Evolutionary conservation across 2,329 filamentous ascomycete genomes (phyloP).

Genomic region (Phaeosphaeria sp.): DNA sequence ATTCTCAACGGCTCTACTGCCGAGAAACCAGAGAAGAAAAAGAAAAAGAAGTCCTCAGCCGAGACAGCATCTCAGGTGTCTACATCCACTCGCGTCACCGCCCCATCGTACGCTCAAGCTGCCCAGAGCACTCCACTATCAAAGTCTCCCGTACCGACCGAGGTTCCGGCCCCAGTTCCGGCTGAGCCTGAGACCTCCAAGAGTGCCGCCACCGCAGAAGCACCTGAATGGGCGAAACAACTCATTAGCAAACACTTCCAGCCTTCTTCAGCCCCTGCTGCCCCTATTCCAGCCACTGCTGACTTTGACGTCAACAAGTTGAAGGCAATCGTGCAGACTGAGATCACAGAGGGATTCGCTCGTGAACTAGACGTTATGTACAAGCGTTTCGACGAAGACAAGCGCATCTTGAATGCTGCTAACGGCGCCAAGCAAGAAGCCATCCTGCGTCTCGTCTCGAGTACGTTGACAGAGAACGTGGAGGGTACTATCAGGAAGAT

Average conservation of each 20-base stretch:
- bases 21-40: conserved; percentile 61
- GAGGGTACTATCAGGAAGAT: conserved; percentile 79
- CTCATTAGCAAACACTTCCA: conserved; percentile 40
- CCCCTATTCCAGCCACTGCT: conserved; percentile 12
- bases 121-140: conserved; percentile 40
- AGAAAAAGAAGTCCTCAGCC: conserved; percentile 67
- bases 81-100: conserved; percentile 25
- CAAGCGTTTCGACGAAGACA: conserved; percentile 72
- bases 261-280: conserved; percentile 20
- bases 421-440: conserved; percentile 72
- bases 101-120: conserved; percentile 52
- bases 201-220: conserved; percentile 29
- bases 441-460: conserved; percentile 71
- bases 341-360: conserved; percentile 54
- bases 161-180: conserved; percentile 21
- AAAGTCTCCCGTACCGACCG: conserved; percentile 38
- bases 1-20: conserved; percentile 49
- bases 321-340: conserved; percentile 54
- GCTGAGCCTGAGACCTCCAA: conserved; percentile 20
- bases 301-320: conserved; percentile 61
- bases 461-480: conserved; percentile 72
- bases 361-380: conserved; percentile 64
- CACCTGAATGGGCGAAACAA: conserved; percentile 47
- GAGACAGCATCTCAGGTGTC: conserved; percentile 56
- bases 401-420: conserved; percentile 67